A percentile compares a stretch with the other conserved stretches of the same genome.
These are phyloP conservation scores for Globisporangium spinosum DNA, from an alignment of 352 stramenopile genomes.

Conservation along the genomic window DNA sequence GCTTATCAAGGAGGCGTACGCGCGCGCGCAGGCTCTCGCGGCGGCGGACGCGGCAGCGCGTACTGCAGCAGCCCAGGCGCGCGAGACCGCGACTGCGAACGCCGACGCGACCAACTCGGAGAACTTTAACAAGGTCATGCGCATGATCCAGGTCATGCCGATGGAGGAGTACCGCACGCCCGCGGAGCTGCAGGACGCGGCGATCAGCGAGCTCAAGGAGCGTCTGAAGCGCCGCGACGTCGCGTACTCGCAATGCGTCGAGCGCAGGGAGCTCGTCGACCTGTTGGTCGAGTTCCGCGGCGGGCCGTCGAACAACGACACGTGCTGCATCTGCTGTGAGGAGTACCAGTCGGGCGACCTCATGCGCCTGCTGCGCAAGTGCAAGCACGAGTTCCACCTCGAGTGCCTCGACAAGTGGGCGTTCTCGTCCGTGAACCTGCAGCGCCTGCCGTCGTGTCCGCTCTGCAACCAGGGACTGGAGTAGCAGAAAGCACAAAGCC, in stretches of 20 bases:
- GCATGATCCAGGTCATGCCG: slow-evolving; percentile 77
- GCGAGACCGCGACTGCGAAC: slow-evolving; percentile 21
- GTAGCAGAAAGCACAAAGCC: slow-evolving; percentile 22
- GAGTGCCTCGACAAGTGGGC: slow-evolving; percentile 89
- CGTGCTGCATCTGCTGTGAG: slow-evolving; percentile 87
- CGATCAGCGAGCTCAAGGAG: slow-evolving; percentile 71
- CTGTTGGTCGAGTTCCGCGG: slow-evolving; percentile 70
- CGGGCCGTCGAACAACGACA: slow-evolving; percentile 80
- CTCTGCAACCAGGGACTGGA: slow-evolving; percentile 82
- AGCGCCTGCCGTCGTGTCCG: slow-evolving; percentile 67
- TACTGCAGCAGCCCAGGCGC: slow-evolving; percentile 34
- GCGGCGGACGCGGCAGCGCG: slow-evolving; percentile 32
- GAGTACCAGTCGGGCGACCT: slow-evolving; percentile 78
- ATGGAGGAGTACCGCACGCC: slow-evolving; percentile 75
- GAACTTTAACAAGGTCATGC: slow-evolving; percentile 66
- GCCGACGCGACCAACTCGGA: slow-evolving; percentile 33
- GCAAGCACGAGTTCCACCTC: slow-evolving; percentile 87
- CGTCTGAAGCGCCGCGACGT: slow-evolving; percentile 67
- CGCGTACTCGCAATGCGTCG: slow-evolving; percentile 52
- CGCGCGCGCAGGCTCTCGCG: slow-evolving; percentile 25
- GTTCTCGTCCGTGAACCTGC: slow-evolving; percentile 69
- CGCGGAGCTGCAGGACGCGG: slow-evolving; percentile 43
- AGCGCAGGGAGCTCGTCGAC: slow-evolving; percentile 68
- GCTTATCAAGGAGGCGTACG: slow-evolving; percentile 55
- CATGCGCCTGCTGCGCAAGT: slow-evolving; percentile 72